Percentiles rank a stretch among this genome's conserved stretches.
Evolutionary conservation across 116 monocot species (phyloP).

Genomic region (Posidonia oceanica): DNA sequence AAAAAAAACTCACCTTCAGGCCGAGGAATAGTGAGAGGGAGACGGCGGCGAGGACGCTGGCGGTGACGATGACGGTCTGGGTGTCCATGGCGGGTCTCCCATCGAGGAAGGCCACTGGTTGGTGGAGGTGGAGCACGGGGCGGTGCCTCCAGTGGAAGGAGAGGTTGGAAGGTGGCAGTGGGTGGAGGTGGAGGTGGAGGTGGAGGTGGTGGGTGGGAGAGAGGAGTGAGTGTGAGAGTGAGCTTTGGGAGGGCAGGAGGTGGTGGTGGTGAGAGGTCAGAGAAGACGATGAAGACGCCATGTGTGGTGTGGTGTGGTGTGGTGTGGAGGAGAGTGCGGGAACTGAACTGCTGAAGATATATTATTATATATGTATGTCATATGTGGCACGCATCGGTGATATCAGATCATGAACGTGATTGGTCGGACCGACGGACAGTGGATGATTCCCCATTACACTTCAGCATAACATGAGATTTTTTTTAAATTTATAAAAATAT

Average conservation of each 20-base stretch:
- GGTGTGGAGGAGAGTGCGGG: too few relatives aligned
- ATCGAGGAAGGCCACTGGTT: background rate
- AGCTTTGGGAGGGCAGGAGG: background rate
- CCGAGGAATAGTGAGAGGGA: conserved; percentile 75
- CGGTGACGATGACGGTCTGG: conserved; percentile 72
- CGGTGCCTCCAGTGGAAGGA: background rate
- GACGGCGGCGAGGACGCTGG: conserved; percentile 63
- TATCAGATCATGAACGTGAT: too few relatives aligned
- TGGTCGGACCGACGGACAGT: too few relatives aligned
- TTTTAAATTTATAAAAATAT: too few relatives aligned
- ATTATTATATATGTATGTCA: too few relatives aligned
- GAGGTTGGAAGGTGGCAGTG: background rate
- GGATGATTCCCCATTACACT: too few relatives aligned
- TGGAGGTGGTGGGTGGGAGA: background rate
- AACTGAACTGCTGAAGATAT: too few relatives aligned
- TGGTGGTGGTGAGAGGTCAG: background rate
- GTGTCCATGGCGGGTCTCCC: conserved; percentile 45
- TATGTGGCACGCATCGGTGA: too few relatives aligned
- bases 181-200: background rate
- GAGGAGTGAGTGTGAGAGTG: background rate
- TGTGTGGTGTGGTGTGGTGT: too few relatives aligned
- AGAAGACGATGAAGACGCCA: background rate
- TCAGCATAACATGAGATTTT: too few relatives aligned
- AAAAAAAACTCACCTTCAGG: conserved; percentile 39
- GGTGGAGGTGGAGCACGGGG: background rate